phyloP scores from a whole-genome alignment of 495 filamentous ascomycete species.

The Hypoxylon crocopeplum region DNA sequence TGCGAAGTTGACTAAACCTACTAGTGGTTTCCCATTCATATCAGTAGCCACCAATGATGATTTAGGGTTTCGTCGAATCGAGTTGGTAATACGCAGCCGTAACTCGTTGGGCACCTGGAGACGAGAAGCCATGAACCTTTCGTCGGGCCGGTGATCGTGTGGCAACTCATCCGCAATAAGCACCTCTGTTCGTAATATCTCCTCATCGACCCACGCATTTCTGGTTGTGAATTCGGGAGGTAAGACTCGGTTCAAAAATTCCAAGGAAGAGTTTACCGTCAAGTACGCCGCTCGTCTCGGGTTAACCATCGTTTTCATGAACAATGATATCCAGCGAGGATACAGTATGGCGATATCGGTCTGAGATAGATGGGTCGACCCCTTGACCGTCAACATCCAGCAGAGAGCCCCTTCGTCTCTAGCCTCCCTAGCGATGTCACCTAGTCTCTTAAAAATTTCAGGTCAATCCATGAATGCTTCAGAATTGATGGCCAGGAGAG shows the following conservation, averaged over 20 bases:
- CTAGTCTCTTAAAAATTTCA: conserved; percentile 60
- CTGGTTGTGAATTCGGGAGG: conserved; percentile 43
- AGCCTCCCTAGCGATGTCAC: conserved; percentile 58
- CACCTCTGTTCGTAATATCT: conserved; percentile 44
- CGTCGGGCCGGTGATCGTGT: conserved; percentile 51
- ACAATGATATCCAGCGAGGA: conserved; percentile 57
- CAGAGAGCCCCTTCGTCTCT: conserved; percentile 51
- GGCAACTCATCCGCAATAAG: conserved; percentile 40
- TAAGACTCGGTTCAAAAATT: conserved; percentile 57
- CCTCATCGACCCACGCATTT: conserved; percentile 50
- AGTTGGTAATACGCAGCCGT: conserved; percentile 44
- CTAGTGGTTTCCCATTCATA: conserved; percentile 26
- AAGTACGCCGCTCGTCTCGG: conserved; percentile 62
- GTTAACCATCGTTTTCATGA: conserved; percentile 65
- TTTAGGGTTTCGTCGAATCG: conserved; percentile 34
- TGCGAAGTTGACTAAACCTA: conserved; percentile 44
- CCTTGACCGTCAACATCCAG: conserved; percentile 66
- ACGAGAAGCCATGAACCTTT: conserved; percentile 55
- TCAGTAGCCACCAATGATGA: conserved; percentile 11
- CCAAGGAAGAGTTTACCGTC: conserved; percentile 61
- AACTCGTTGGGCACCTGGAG: conserved; percentile 58
- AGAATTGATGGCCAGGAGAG: conserved; percentile 63
- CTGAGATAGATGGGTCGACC: conserved; percentile 63
- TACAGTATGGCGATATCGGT: conserved; percentile 68
- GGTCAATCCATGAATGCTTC: conserved; percentile 70